phyloP scores from a whole-genome alignment of 140 eudicot species.

The Cichorium intybus region DNA sequence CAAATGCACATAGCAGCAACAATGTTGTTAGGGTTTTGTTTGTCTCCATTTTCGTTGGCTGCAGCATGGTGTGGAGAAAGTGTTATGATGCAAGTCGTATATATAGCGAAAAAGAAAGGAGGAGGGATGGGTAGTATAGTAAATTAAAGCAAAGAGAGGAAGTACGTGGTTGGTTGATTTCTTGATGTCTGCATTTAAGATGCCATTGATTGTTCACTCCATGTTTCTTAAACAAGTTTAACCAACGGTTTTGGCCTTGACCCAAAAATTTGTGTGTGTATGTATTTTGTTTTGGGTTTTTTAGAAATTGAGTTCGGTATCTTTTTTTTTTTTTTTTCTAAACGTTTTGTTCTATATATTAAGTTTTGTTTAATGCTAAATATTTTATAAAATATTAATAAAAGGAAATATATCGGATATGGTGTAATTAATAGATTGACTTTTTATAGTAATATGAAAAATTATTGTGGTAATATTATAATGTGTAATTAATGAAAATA shows the following conservation, averaged over 20 bases:
- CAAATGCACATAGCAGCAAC: conserved; percentile 41
- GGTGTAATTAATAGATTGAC: neutral
- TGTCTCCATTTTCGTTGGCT: conserved; percentile 26
- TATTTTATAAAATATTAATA: no score
- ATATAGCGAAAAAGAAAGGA: conserved; percentile 25
- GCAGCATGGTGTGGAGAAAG: conserved; percentile 1
- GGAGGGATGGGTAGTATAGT: conserved; percentile 29
- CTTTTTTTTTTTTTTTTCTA: no score
- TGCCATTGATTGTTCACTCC: conserved; percentile 34
- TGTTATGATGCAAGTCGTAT: conserved; percentile 12
- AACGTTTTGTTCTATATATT: no score
- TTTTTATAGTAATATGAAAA: neutral
- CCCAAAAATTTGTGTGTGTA: conserved; percentile 2
- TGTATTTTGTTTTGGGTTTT: no score
- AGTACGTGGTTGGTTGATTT: conserved; percentile 52
- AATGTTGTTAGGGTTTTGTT: conserved; percentile 31
- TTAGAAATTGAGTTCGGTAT: no score
- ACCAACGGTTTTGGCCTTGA: conserved; percentile 4
- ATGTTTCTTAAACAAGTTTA: conserved; percentile 8
- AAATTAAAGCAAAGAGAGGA: conserved; percentile 33
- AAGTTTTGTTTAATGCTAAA: no score
- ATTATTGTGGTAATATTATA: neutral
- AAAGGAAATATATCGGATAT: neutral
- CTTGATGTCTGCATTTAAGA: conserved; percentile 51
- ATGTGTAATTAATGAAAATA: neutral